Conservation (phyloP, 129 eudicot species). For the Helianthus annuus region DNA sequence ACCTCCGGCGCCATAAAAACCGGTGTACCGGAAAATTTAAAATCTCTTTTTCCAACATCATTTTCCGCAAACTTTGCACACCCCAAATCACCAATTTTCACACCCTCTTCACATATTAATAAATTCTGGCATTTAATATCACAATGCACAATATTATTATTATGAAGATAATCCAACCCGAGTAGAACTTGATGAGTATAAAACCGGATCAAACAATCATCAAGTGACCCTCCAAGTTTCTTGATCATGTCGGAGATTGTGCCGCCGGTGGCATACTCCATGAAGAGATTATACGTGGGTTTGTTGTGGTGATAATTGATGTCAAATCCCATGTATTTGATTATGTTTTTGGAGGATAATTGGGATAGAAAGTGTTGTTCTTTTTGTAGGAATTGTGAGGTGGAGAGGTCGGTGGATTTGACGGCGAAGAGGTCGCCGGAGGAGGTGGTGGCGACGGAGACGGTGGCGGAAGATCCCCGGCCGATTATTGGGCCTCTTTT, state of each 20-base stretch:
- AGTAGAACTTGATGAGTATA: slow-evolving; percentile 50
- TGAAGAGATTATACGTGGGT: slow-evolving; percentile 56
- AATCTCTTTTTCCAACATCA: not conserved
- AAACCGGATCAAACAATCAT: slow-evolving; percentile 41
- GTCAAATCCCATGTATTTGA: slow-evolving; percentile 64
- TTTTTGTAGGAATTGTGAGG: slow-evolving; percentile 48
- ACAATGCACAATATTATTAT: slow-evolving; percentile 61
- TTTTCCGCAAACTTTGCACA: slow-evolving; percentile 42
- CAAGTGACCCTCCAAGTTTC: slow-evolving; percentile 54
- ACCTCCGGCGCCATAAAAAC: slow-evolving; percentile 89
- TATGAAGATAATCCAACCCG: slow-evolving; percentile 67
- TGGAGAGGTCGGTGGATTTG: slow-evolving; percentile 63
- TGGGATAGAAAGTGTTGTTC: slow-evolving; percentile 56
- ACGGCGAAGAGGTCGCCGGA: slow-evolving; percentile 67
- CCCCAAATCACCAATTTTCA: slow-evolving; percentile 78
- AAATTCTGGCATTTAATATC: slow-evolving; percentile 75
- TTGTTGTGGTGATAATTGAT: slow-evolving; percentile 25
- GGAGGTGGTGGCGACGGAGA: slow-evolving; percentile 57
- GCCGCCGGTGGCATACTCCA: slow-evolving; percentile 67
- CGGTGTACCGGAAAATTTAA: slow-evolving; percentile 70
- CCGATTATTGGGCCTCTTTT: slow-evolving; percentile 69
- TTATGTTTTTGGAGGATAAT: slow-evolving; percentile 49
- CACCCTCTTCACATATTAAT: slow-evolving; percentile 52
- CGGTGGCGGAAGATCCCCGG: slow-evolving; percentile 76
- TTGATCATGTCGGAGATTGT: slow-evolving; percentile 59